Evolutionary conservation across 306 rosid species (phyloP).

Genomic region (Styphnolobium japonicum): DNA sequence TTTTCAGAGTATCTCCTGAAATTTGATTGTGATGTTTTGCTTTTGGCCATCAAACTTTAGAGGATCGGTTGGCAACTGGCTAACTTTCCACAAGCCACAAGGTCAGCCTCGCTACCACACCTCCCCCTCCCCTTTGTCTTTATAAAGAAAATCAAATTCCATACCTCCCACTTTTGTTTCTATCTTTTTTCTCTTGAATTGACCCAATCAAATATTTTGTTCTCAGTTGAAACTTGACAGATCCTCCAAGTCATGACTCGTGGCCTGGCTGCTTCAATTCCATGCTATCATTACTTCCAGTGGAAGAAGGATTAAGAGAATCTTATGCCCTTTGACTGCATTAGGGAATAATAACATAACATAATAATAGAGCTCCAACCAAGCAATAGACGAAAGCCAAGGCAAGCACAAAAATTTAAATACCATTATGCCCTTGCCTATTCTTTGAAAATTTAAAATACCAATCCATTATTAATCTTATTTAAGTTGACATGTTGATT

Average conservation of each 20-base stretch:
- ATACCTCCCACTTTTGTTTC: conserved; percentile 29
- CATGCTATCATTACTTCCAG: conserved; percentile 39
- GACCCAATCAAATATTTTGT: conserved; percentile 36
- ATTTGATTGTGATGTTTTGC: conserved; percentile 25
- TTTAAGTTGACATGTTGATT: not conserved
- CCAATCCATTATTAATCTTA: not conserved
- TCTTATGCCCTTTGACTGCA: conserved; percentile 45
- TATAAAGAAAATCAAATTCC: conserved; percentile 38
- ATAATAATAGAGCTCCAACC: not conserved
- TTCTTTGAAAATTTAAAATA: not conserved
- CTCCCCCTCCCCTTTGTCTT: conserved; percentile 25
- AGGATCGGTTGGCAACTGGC: conserved; percentile 44
- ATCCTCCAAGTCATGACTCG: conserved; percentile 33
- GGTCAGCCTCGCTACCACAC: conserved; percentile 51
- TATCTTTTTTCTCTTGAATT: not conserved
- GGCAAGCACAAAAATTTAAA: not conserved
- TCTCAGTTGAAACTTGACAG: conserved; percentile 33
- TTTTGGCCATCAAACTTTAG: conserved; percentile 35
- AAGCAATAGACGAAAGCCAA: not conserved
- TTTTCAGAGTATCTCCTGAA: conserved; percentile 30
- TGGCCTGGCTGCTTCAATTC: conserved; percentile 37
- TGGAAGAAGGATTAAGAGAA: conserved; percentile 34
- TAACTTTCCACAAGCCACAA: conserved; percentile 35
- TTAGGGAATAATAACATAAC: not conserved
- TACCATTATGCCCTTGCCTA: not conserved